phyloP scores from a whole-genome alignment of 2,329 filamentous ascomycete genomes.

The Colletotrichum tanaceti region DNA sequence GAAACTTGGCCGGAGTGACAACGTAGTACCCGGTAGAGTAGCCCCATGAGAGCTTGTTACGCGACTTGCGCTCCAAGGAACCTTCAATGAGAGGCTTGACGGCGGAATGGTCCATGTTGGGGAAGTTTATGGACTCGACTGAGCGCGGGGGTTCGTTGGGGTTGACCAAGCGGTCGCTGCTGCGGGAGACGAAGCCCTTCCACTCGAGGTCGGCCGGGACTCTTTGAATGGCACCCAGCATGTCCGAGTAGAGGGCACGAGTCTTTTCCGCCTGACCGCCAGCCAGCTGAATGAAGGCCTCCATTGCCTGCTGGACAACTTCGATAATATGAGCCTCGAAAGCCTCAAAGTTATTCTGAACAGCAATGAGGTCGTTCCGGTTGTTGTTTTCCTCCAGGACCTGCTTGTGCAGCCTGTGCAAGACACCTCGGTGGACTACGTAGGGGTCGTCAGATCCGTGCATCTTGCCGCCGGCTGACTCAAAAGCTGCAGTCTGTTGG shows the following conservation, averaged over 20 bases:
- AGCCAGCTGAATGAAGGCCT: constrained; percentile 84
- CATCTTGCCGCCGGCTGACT: constrained; percentile 78
- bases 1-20: constrained; percentile 85
- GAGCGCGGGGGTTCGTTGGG: constrained; percentile 78
- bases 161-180: constrained; percentile 79
- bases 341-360: constrained; percentile 89
- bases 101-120: constrained; percentile 85
- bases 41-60: constrained; percentile 82
- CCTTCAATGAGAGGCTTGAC: constrained; percentile 90
- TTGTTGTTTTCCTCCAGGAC: constrained; percentile 96
- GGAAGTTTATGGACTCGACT: constrained; percentile 80
- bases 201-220: constrained; percentile 91
- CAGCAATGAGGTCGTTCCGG: constrained; percentile 86
- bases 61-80: constrained; percentile 88
- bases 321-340: constrained; percentile 90
- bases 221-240: constrained; percentile 79
- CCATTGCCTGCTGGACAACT: constrained; percentile 84
- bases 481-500: constrained; percentile 83
- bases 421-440: constrained; percentile 81
- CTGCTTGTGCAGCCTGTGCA: constrained; percentile 89
- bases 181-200: constrained; percentile 82
- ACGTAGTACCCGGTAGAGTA: constrained; percentile 90
- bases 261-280: constrained; percentile 85
- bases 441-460: constrained; percentile 86
- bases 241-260: constrained; percentile 84